These are phyloP conservation scores for Kazachstania taianensis DNA, from an alignment of 805 yeast genomes.

Conservation along the genomic window DNA sequence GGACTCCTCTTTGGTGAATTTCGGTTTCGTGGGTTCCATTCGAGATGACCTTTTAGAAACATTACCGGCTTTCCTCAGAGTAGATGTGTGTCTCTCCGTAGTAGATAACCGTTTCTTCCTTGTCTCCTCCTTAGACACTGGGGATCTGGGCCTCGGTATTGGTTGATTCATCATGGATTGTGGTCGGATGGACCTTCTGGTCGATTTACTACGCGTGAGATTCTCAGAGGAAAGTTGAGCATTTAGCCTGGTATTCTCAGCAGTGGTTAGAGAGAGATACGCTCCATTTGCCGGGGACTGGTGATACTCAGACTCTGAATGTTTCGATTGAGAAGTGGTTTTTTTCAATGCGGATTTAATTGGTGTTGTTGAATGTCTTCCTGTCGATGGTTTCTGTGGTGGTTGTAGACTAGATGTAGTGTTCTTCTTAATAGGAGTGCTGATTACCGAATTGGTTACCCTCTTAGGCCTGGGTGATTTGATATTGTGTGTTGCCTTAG, in stretches of 20 bases:
- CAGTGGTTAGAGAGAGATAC: slow-evolving; percentile 60
- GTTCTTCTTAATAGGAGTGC: too few relatives aligned
- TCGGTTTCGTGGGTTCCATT: not conserved
- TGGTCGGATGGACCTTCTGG: slow-evolving; percentile 14
- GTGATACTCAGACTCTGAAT: slow-evolving; percentile 12
- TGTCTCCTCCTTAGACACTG: slow-evolving; percentile 8
- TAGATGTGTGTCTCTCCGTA: not conserved
- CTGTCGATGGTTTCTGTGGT: too few relatives aligned
- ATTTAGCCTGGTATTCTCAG: slow-evolving; percentile 68
- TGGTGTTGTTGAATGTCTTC: slow-evolving; percentile 28
- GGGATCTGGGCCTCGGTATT: slow-evolving; percentile 9
- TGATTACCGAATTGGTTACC: too few relatives aligned
- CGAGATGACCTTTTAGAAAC: slow-evolving; percentile 1
- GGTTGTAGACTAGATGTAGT: too few relatives aligned
- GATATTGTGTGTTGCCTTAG: too few relatives aligned
- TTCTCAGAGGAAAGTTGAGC: slow-evolving; percentile 42
- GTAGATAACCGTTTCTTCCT: slow-evolving; percentile 10
- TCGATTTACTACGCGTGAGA: slow-evolving; percentile 1
- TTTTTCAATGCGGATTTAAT: slow-evolving; percentile 36
- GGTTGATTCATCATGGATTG: slow-evolving; percentile 12
- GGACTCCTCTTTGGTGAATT: not conserved
- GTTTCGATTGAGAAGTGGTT: slow-evolving; percentile 14
- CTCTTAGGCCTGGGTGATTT: too few relatives aligned
- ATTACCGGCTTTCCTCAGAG: not conserved
- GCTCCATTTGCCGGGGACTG: slow-evolving; percentile 48